These are phyloP conservation scores for Botrytis hyacinthi DNA, from an alignment of 2,329 filamentous ascomycete genomes.

Conservation along the genomic window DNA sequence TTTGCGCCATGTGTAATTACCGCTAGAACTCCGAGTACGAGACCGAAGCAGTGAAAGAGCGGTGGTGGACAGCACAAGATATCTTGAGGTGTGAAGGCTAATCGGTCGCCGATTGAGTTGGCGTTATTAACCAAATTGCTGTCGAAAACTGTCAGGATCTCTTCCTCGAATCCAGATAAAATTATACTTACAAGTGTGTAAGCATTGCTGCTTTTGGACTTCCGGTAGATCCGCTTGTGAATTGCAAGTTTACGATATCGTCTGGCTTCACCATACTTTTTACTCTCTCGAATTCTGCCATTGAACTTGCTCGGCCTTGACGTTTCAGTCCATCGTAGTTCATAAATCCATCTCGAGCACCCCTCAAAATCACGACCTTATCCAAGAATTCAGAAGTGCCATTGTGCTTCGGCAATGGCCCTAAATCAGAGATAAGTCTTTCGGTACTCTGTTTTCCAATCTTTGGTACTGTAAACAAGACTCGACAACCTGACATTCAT, in stretches of 20 bases:
- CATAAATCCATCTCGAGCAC: conserved; percentile 51
- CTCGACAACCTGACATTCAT: conserved; percentile 59
- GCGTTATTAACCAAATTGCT: conserved; percentile 35
- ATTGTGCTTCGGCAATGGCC: conserved; percentile 43
- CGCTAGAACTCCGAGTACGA: conserved; percentile 58
- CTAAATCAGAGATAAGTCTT: conserved; percentile 55
- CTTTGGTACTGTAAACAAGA: conserved; percentile 69
- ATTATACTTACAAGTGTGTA: conserved; percentile 45
- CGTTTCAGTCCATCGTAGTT: conserved; percentile 59
- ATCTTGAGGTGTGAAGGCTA: conserved; percentile 62
- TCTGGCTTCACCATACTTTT: conserved; percentile 58
- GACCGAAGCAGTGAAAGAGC: conserved; percentile 82
- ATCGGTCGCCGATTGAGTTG: conserved; percentile 29
- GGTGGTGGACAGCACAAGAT: conserved; percentile 73
- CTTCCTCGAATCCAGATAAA: not conserved
- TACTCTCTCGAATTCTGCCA: conserved; percentile 50
- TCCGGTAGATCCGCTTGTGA: conserved; percentile 72
- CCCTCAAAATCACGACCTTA: conserved; percentile 61
- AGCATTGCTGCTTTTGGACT: conserved; percentile 73
- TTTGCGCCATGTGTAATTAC: conserved; percentile 52
- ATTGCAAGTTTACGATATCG: conserved; percentile 72
- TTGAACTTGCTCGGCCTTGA: conserved; percentile 50
- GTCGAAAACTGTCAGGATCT: not conserved
- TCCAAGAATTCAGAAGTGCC: conserved; percentile 40
- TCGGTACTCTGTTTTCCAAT: conserved; percentile 67